A percentile compares a stretch with the other conserved stretches of the same genome.
Evolutionary conservation across 352 stramenopile genomes (phyloP).

Genomic region (Pseudoperonospora humuli): DNA sequence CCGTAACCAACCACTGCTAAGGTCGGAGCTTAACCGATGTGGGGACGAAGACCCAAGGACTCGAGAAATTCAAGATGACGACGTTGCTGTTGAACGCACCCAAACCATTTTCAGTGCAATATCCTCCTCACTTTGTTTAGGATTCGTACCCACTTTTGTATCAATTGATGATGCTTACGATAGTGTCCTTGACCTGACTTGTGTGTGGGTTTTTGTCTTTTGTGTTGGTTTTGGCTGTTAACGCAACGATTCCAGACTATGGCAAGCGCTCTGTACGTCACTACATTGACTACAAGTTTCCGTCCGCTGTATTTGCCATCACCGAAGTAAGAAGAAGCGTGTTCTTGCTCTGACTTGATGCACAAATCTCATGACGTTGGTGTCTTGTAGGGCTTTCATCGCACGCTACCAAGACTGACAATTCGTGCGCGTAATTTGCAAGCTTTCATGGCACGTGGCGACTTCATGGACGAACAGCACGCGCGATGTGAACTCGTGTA

Average conservation of each 20-base stretch:
- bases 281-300: conserved; percentile 77
- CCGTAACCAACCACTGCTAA: conserved; percentile 61
- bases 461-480: conserved; percentile 18
- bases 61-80: conserved; percentile 10
- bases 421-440: conserved; percentile 36
- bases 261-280: conserved; percentile 59
- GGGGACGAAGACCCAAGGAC: conserved; percentile 4
- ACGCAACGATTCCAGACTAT: conserved; percentile 77
- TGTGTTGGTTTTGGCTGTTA: conserved; percentile 10
- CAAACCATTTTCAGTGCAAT: conserved; percentile 80
- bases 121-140: conserved; percentile 31
- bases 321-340: conserved; percentile 38
- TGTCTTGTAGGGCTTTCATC: conserved; percentile 56
- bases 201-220: conserved; percentile 3
- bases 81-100: conserved; percentile 22
- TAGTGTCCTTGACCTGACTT: conserved; percentile 23
- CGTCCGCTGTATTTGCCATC: conserved; percentile 43
- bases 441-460: conserved; percentile 13
- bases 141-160: background rate
- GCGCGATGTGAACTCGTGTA: conserved; percentile 40
- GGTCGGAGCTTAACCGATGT: conserved; percentile 34
- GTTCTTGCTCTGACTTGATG: background rate
- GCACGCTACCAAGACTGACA: conserved; percentile 46
- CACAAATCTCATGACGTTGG: background rate
- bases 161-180: background rate